Evolutionary conservation across 1,284 basidiomycete species (phyloP), one percentile per base, ranked within the genome.

Genomic region (Golubevia pallescens): DNA sequence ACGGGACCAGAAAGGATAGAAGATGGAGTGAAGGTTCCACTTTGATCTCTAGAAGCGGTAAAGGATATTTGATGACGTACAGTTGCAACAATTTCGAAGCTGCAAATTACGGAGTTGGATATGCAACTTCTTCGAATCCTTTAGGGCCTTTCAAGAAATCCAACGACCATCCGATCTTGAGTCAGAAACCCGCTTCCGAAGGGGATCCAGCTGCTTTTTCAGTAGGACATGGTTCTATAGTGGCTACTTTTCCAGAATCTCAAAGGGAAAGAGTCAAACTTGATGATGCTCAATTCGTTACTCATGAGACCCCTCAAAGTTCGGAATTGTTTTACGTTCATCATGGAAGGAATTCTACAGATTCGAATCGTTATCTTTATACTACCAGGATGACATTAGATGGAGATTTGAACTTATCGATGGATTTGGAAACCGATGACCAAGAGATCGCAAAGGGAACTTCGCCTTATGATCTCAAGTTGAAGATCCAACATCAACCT

Each of bases 291-390:
- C 60, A 62, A 55, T 19, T 24, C n/a, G 60, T 62, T 48, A 62
- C 58, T 51, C 58, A 62, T 59, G 53, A 62, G n/a, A 62, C 60
- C 13, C 60, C 60, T 19, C 13, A 23, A 13, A 59, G 53, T 38
- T 62, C 60, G 21, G 60, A 62, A 6, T 19, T 62, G 3, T 62
- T 62, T n/a, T 62, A 62, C 38, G 60, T 62, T 23, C 60, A 62
- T 57, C 60, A 62, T 6, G 60, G 51, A 57, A 51, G 60, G 20
- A 62, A 62, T 60, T 55, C 48, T n/a, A 57, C 24, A 7, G n/a
- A 13, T 13, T 24, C 24, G 8, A 48, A 55, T 55, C 6, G 60
- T 3, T 51, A n/a, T 20, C 19, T 62, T 13, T 62, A 62, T 32
- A 62, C 60, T 23, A 62, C 60, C 13, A 42, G 58, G 16, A n/a